phyloP scores from a whole-genome alignment of 345 rosid genomes.

The Aethionema arabicum region DNA sequence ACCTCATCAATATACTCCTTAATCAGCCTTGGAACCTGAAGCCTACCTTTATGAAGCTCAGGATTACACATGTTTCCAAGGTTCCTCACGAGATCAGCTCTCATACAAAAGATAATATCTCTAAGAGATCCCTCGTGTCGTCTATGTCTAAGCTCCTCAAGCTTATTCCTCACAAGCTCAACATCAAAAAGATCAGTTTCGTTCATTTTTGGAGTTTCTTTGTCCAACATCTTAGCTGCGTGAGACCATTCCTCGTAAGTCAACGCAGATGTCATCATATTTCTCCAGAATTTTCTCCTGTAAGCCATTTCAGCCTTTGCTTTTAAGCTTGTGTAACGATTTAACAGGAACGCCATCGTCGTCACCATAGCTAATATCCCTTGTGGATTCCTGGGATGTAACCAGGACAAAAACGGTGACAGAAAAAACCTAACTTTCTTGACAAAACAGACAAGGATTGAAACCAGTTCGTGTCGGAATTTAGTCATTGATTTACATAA shows the following conservation, averaged over 20 bases:
- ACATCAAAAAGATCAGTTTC: conserved; percentile 76
- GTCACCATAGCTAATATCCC: conserved; percentile 91
- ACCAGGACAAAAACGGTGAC: conserved; percentile 61
- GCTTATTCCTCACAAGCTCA: conserved; percentile 80
- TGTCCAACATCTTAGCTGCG: conserved; percentile 98
- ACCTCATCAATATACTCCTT: conserved; percentile 94
- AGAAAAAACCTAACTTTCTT: conserved; percentile 43
- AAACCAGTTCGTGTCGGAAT: conserved; percentile 49
- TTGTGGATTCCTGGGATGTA: conserved; percentile 91
- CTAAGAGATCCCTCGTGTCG: conserved; percentile 80
- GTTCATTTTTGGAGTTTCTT: conserved; percentile 71
- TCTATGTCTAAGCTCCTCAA: conserved; percentile 78
- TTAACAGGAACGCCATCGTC: conserved; percentile 76
- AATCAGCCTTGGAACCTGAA: conserved; percentile 83
- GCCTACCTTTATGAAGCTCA: conserved; percentile 96
- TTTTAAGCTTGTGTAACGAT: conserved; percentile 78
- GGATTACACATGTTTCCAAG: conserved; percentile 98
- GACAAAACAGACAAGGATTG: conserved; percentile 38
- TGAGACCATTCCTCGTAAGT: conserved; percentile 98
- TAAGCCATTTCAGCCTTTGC: conserved; percentile 94
- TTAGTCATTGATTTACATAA: conserved; percentile 68
- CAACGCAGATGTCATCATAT: conserved; percentile 84
- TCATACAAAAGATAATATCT: conserved; percentile 89
- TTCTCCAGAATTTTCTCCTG: conserved; percentile 94
- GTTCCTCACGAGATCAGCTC: conserved; percentile 95